phyloP scores from a whole-genome alignment of 495 filamentous ascomycete genomes.

The Chaetomium tenue region DNA sequence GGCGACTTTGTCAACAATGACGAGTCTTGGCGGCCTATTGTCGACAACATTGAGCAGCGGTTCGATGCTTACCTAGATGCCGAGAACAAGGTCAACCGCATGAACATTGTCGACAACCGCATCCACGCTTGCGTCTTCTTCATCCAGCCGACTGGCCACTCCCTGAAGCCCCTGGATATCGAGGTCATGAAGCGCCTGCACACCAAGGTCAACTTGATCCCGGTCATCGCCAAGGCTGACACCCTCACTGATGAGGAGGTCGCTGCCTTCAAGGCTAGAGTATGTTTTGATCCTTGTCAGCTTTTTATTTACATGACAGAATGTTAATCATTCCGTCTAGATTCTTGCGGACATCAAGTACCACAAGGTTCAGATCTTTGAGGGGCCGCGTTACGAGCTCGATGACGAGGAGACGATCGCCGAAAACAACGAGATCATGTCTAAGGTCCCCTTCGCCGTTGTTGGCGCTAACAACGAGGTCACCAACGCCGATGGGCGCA shows the following conservation, averaged over 20 bases:
- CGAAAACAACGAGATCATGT: slow-evolving; percentile 99
- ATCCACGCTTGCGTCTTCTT: slow-evolving; percentile 99
- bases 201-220: slow-evolving; percentile 99
- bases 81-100: slow-evolving; percentile 99
- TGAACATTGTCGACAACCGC: slow-evolving; percentile 99
- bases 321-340: slow-evolving; percentile 48
- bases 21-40: slow-evolving; percentile 97
- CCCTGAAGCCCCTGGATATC: slow-evolving; percentile 97
- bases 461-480: slow-evolving; percentile 96
- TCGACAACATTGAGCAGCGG: slow-evolving; percentile 98
- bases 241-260: slow-evolving; percentile 98
- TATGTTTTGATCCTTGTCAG: slow-evolving; percentile 48
- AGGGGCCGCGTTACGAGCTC: slow-evolving; percentile 95
- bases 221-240: slow-evolving; percentile 97
- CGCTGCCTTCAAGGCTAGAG: slow-evolving; percentile 85
- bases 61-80: slow-evolving; percentile 98
- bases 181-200: slow-evolving; percentile 98
- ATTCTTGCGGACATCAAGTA: slow-evolving; percentile 96
- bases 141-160: slow-evolving; percentile 97
- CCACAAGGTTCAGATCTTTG: slow-evolving; percentile 97
- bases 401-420: slow-evolving; percentile 99
- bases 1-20: slow-evolving; percentile 99
- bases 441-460: slow-evolving; percentile 97
- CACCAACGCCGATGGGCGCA: slow-evolving; percentile 84
- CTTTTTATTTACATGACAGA: not conserved